Evolutionary conservation across 768 basidiomycete species (phyloP).

Genomic region (Termitomyces sp.): DNA sequence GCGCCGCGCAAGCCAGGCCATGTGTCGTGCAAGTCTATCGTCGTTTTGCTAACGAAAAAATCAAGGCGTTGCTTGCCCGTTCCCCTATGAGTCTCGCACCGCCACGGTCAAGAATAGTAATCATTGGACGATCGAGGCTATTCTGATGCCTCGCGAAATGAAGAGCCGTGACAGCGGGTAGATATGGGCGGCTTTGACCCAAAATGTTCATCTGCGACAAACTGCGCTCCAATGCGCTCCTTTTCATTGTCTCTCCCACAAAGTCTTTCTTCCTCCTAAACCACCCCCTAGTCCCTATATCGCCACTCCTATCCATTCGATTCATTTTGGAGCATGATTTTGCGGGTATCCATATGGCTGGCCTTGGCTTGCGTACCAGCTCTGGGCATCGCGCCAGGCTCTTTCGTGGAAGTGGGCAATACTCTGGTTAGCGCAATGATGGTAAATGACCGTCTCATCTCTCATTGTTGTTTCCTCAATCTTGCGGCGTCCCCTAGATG

Average conservation of each 20-base stretch:
- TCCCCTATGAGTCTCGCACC: background rate
- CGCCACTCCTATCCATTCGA: background rate
- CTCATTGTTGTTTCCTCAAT: background rate
- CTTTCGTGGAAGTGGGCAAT: conserved; percentile 41
- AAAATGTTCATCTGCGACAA: conserved; percentile 1
- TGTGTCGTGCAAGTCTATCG: background rate
- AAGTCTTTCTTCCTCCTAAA: background rate
- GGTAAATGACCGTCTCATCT: conserved; percentile 25
- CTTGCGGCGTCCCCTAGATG: conserved; percentile 38
- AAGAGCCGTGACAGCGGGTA: background rate
- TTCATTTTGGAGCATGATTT: background rate
- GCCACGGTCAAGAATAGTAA: background rate
- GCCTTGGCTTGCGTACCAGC: conserved; percentile 25
- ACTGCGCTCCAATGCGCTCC: conserved; percentile 5
- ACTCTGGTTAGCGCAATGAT: conserved; percentile 47
- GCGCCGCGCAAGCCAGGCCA: background rate
- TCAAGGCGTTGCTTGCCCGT: background rate
- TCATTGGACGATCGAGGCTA: background rate
- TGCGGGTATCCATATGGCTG: conserved; percentile 28
- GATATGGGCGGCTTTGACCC: background rate
- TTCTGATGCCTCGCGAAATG: background rate
- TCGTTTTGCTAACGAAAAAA: background rate
- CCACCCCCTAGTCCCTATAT: conserved; percentile 3
- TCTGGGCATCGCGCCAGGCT: conserved; percentile 31
- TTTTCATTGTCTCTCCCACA: conserved; percentile 1